These are phyloP conservation scores for Didymella pomorum DNA, from an alignment of 2,329 filamentous ascomycete species.

Conservation along the genomic window DNA sequence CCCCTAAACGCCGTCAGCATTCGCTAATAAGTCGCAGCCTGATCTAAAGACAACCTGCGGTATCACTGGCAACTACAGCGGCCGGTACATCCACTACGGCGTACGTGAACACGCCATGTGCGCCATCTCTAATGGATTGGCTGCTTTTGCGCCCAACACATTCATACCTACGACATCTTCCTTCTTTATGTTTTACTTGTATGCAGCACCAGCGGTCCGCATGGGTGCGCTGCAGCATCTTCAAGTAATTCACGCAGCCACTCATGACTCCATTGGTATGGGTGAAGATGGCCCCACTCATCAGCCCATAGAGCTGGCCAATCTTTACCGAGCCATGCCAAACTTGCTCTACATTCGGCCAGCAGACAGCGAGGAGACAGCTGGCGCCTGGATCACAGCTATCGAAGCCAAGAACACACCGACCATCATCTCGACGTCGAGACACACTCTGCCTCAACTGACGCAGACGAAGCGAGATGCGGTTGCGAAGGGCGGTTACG, in stretches of 20 bases:
- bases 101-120: conserved; percentile 51
- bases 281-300: conserved; percentile 70
- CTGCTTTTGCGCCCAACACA: conserved; percentile 59
- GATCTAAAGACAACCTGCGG: conserved; percentile 52
- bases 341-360: conserved; percentile 69
- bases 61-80: conserved; percentile 63
- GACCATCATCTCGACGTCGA: conserved; percentile 60
- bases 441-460: conserved; percentile 56
- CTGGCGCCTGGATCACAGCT: conserved; percentile 63
- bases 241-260: conserved; percentile 67
- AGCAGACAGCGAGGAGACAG: conserved; percentile 65
- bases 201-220: conserved; percentile 65
- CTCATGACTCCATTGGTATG: conserved; percentile 64
- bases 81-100: conserved; percentile 59
- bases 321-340: conserved; percentile 69
- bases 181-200: conserved; percentile 72
- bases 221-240: conserved; percentile 67
- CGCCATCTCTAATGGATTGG: conserved; percentile 62
- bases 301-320: conserved; percentile 66
- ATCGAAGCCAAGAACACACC: conserved; percentile 55
- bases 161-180: conserved; percentile 59
- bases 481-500: conserved; percentile 58
- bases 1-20: background rate
- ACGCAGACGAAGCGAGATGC: conserved; percentile 52
- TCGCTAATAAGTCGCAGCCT: conserved; percentile 35